These are phyloP conservation scores for Acacia acuminata DNA, from an alignment of 306 rosid species.

Conservation along the genomic window DNA sequence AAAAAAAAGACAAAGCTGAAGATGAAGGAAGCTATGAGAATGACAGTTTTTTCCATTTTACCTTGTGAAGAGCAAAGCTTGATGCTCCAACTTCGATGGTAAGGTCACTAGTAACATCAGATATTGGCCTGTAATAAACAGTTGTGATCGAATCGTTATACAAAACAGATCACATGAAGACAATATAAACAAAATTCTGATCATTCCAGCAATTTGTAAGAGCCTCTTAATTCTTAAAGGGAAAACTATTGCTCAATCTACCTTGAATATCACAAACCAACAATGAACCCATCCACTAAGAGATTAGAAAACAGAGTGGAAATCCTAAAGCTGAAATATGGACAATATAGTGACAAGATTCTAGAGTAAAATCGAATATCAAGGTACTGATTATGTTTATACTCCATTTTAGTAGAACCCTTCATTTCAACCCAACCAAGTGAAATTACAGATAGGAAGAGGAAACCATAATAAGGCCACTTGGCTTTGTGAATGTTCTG, in stretches of 20 bases:
- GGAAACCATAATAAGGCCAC: no score
- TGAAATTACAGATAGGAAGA: no score
- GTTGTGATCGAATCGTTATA: constrained; percentile 37
- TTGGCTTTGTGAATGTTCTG: constrained; percentile 26
- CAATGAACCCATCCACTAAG: no score
- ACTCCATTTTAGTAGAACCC: constrained; percentile 22
- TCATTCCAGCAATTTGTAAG: constrained; percentile 33
- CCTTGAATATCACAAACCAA: constrained; percentile 40
- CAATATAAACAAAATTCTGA: constrained; percentile 41
- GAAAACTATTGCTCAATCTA: constrained; percentile 18
- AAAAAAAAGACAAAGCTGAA: no score
- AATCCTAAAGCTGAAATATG: constrained; percentile 29
- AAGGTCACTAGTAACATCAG: constrained; percentile 95
- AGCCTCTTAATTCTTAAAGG: constrained; percentile 8
- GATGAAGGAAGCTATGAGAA: constrained; percentile 26
- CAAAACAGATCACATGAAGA: constrained; percentile 34
- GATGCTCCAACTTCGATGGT: constrained; percentile 85
- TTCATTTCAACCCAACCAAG: no score
- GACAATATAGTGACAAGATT: constrained; percentile 31
- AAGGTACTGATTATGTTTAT: constrained; percentile 15
- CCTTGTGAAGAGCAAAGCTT: constrained; percentile 94
- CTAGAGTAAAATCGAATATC: constrained; percentile 28
- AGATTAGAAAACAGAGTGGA: constrained; percentile 48
- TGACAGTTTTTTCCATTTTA: constrained; percentile 31
- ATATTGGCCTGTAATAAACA: constrained; percentile 82